Evolutionary conservation across 2,329 filamentous ascomycete genomes (phyloP).

Genomic region (Hypoxylon sp.): DNA sequence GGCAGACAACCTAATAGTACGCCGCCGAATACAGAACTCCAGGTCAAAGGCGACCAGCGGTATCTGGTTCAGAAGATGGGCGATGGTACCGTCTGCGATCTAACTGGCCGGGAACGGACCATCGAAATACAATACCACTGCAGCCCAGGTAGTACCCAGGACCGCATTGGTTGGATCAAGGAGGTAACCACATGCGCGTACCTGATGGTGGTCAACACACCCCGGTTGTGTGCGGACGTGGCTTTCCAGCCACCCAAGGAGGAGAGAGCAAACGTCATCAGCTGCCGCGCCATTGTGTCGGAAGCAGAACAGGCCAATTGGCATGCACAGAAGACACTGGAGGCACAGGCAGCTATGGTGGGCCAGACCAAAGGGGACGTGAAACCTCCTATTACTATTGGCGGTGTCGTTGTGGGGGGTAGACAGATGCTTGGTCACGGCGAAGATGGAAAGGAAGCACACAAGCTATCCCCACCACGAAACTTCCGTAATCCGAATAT

Average conservation of each 20-base stretch:
- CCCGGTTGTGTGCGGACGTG: slow-evolving; percentile 87
- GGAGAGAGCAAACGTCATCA: slow-evolving; percentile 81
- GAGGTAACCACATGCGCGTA: slow-evolving; percentile 93
- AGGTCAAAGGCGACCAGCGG: slow-evolving; percentile 85
- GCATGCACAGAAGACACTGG: slow-evolving; percentile 57
- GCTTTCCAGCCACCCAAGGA: slow-evolving; percentile 88
- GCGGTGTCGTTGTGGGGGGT: slow-evolving; percentile 68
- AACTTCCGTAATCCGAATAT: slow-evolving; percentile 55
- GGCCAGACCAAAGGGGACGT: slow-evolving; percentile 47
- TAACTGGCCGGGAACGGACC: slow-evolving; percentile 84
- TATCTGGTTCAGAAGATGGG: slow-evolving; percentile 88
- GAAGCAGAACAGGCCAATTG: slow-evolving; percentile 64
- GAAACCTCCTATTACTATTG: slow-evolving; percentile 60
- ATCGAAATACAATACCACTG: slow-evolving; percentile 89
- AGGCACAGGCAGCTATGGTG: slow-evolving; percentile 58
- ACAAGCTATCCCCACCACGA: slow-evolving; percentile 63
- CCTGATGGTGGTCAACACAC: slow-evolving; percentile 92
- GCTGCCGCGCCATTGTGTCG: slow-evolving; percentile 78
- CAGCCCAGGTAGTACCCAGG: slow-evolving; percentile 78
- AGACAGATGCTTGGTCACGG: slow-evolving; percentile 64
- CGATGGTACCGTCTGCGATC: slow-evolving; percentile 86
- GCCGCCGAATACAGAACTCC: slow-evolving; percentile 73
- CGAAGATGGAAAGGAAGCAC: slow-evolving; percentile 63
- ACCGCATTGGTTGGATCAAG: slow-evolving; percentile 93
- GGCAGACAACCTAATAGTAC: slow-evolving; percentile 45